phyloP scores from a whole-genome alignment of 2,329 filamentous ascomycete species.

The Pseudopithomyces maydicus region DNA sequence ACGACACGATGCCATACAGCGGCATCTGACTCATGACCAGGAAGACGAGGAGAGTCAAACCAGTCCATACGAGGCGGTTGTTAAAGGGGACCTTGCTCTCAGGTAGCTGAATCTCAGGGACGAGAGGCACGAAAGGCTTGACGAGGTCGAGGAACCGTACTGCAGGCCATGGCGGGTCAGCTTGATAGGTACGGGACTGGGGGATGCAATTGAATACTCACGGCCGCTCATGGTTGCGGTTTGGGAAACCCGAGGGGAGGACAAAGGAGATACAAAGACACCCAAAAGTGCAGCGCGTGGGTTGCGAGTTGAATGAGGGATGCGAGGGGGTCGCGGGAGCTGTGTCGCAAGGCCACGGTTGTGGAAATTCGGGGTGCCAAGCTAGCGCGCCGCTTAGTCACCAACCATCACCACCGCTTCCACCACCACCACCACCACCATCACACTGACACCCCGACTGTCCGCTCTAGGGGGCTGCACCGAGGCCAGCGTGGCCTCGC shows the following conservation, averaged over 20 bases:
- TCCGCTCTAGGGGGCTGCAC: no score
- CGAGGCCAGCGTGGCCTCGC: constrained; percentile 25
- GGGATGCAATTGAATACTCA: constrained; percentile 50
- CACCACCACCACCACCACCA: background rate
- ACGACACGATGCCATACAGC: constrained; percentile 95
- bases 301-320: constrained; percentile 25
- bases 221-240: constrained; percentile 63
- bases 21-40: constrained; percentile 99
- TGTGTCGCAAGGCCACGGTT: constrained; percentile 34
- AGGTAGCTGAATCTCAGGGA: constrained; percentile 85
- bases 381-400: background rate
- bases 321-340: constrained; percentile 37
- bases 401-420: constrained; percentile 8
- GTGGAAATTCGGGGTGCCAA: constrained; percentile 16
- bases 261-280: constrained; percentile 41
- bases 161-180: constrained; percentile 49
- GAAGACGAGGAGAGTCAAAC: constrained; percentile 89
- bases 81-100: constrained; percentile 99
- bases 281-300: constrained; percentile 31
- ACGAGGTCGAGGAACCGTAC: constrained; percentile 99
- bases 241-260: constrained; percentile 35
- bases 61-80: constrained; percentile 67
- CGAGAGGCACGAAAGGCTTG: constrained; percentile 99
- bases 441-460: no score
- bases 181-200: constrained; percentile 12